Evolutionary conservation across 1,284 basidiomycete species (phyloP).

Genomic region (Pterula multifida): DNA sequence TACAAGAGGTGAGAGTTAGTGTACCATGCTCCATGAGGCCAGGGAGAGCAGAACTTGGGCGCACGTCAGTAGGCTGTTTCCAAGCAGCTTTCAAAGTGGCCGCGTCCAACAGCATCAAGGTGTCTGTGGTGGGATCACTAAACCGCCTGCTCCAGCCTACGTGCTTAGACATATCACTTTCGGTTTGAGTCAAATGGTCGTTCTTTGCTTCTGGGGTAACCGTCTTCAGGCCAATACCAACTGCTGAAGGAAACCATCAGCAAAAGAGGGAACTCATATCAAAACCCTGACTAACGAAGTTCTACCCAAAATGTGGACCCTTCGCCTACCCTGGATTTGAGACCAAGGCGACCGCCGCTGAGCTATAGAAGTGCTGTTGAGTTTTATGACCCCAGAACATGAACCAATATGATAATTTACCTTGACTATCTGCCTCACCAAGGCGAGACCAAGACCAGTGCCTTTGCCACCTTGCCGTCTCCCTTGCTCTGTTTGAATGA

Average conservation of each 20-base stretch:
- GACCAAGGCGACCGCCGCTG: constrained; percentile 50
- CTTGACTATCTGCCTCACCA: constrained; percentile 60
- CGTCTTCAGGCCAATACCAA: not conserved
- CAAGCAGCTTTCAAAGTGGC: not conserved
- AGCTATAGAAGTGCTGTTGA: constrained; percentile 20
- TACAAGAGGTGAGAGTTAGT: not conserved
- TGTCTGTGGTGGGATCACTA: not conserved
- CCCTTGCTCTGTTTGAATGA: constrained; percentile 47
- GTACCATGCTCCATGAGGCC: not conserved
- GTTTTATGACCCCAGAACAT: not conserved
- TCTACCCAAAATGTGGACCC: constrained; percentile 58
- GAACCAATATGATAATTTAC: not conserved
- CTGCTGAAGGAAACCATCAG: not conserved
- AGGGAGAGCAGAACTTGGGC: not conserved
- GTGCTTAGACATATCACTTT: not conserved
- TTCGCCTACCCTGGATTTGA: constrained; percentile 30
- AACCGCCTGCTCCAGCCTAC: not conserved
- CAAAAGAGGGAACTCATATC: not conserved
- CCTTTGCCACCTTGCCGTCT: constrained; percentile 58
- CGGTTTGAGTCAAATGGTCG: not conserved
- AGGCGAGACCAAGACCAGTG: constrained; percentile 53
- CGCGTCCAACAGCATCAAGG: not conserved
- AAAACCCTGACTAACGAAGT: no score
- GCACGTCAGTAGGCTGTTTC: not conserved
- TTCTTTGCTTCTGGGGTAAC: not conserved